Conservation (phyloP, 1,139 yeast genomes). For the Zhuliangozyma parablackwelliae region DNA sequence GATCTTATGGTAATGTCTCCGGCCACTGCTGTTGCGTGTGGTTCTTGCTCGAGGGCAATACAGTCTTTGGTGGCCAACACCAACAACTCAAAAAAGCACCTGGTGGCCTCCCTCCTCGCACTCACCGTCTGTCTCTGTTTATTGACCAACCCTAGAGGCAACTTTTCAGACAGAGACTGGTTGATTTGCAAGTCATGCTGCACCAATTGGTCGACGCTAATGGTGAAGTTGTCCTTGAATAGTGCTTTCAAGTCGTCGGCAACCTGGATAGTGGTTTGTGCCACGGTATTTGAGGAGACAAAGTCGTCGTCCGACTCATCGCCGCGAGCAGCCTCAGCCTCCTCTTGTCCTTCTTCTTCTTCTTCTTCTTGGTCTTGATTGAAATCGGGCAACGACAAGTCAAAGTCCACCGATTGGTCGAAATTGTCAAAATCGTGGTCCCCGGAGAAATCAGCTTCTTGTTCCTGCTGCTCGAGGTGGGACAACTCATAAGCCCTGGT, state of each 20-base stretch:
- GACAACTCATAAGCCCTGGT: slow-evolving; percentile 28
- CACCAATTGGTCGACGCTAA: slow-evolving; percentile 40
- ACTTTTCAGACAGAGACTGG: slow-evolving; percentile 9
- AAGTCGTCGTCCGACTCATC: slow-evolving; percentile 4
- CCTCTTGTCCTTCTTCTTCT: slow-evolving; percentile 11
- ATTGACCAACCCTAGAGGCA: slow-evolving; percentile 27
- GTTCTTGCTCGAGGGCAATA: slow-evolving; percentile 53
- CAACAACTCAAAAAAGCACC: slow-evolving; percentile 76
- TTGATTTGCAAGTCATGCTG: slow-evolving; percentile 29
- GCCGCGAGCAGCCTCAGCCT: slow-evolving; percentile 9
- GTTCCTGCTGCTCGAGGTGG: slow-evolving; percentile 20
- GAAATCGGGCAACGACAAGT: slow-evolving; percentile 36
- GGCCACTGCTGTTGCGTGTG: slow-evolving; percentile 37
- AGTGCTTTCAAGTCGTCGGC: slow-evolving; percentile 47
- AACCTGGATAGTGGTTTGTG: slow-evolving; percentile 49
- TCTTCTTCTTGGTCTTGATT: slow-evolving; percentile 8
- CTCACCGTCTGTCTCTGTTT: slow-evolving; percentile 20
- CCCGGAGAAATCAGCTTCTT: slow-evolving; percentile 13
- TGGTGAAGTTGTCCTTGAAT: slow-evolving; percentile 16
- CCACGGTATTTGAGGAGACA: slow-evolving; percentile 11
- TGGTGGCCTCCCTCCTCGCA: slow-evolving; percentile 60
- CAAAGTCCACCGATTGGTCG: slow-evolving; percentile 31
- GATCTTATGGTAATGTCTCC: slow-evolving; percentile 55
- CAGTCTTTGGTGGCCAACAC: slow-evolving; percentile 81
- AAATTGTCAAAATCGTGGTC: slow-evolving; percentile 19